Evolutionary conservation across 2,329 filamentous ascomycete species (phyloP).

Genomic region (Lasiodiplodia citricola): DNA sequence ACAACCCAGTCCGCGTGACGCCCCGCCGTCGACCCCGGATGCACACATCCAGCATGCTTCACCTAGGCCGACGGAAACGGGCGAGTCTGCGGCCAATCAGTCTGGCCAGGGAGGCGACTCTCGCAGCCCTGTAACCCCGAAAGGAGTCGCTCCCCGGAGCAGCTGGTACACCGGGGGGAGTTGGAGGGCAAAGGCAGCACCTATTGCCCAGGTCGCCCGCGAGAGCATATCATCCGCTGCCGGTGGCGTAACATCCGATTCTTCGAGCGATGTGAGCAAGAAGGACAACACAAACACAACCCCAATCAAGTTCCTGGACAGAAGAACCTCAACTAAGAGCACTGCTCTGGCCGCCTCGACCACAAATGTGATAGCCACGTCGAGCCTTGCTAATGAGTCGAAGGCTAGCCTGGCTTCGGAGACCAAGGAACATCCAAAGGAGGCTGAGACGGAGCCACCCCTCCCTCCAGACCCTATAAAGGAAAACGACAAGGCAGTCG

Average conservation of each 20-base stretch:
- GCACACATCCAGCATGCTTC: neutral
- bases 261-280: constrained; percentile 39
- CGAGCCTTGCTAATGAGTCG: constrained; percentile 35
- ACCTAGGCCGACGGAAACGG: neutral
- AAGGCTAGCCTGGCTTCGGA: constrained; percentile 31
- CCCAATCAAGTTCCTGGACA: constrained; percentile 45
- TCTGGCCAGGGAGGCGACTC: constrained; percentile 6
- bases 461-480: constrained; percentile 49
- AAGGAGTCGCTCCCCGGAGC: constrained; percentile 27
- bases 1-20: constrained; percentile 1
- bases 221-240: constrained; percentile 53
- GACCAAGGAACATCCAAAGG: constrained; percentile 27
- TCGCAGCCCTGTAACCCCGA: constrained; percentile 31
- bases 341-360: constrained; percentile 51
- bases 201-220: constrained; percentile 52
- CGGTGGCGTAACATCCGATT: constrained; percentile 50
- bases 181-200: constrained; percentile 53
- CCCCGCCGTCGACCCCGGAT: neutral
- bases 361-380: constrained; percentile 53
- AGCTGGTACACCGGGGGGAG: constrained; percentile 54
- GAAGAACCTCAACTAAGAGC: constrained; percentile 54
- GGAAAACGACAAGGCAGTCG: constrained; percentile 13
- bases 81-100: neutral
- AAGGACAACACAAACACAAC: constrained; percentile 36
- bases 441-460: constrained; percentile 45